Base-by-base conservation (phyloP, 1,284 basidiomycete species). In the Ustilago bromivora region DNA sequence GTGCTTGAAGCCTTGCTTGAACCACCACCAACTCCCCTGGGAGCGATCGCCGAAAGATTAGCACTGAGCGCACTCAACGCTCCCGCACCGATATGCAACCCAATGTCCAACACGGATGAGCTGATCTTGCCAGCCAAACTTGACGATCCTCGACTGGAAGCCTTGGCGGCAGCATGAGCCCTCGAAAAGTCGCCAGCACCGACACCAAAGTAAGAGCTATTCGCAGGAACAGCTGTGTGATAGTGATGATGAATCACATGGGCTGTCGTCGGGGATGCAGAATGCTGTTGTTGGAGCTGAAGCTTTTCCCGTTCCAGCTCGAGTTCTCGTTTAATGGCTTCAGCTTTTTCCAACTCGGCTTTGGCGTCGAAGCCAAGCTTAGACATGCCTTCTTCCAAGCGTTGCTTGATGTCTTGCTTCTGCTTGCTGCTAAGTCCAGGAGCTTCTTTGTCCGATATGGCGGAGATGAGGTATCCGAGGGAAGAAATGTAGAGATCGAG, bases 401-500 rank as follows among this genome's bases (percentile, higher is more conserved):
- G 65, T 15, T 62, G 60, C n/a, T 54, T 47, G 23, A 81, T 65
- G 8, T 79, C 79, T 23, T 63, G 35, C 15, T 58, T 56, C 23
- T 81, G 77, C 60, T 75, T 79, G 46, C 36, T 49, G 56, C 47
- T 61, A 13, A 81, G 55, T 2, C 56, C 66, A 12, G 61, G 40
- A 11, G 74, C 72, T 19, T 79, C 79, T 7, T 67, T 71, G 36
- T 76, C 71, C n/a, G 70, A 71, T 12, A 81, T 61, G 4, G 79
- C 79, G 0, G 77, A 71, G 55, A 81, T 74, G 17, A 81, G 71
- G 55, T 81, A 81, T 17, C 73, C 68, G 15, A 81, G 49, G 4
- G 77, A 77, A 1, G 77, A 79, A 34, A 81, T 73, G 66, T 81
- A 81, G 3, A 81, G 71, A 35, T 79, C 77, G 12, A 79, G 61